These are phyloP conservation scores for Tetrahymena borealis DNA, from an alignment of 73 alveolate species.

Conservation along the genomic window DNA sequence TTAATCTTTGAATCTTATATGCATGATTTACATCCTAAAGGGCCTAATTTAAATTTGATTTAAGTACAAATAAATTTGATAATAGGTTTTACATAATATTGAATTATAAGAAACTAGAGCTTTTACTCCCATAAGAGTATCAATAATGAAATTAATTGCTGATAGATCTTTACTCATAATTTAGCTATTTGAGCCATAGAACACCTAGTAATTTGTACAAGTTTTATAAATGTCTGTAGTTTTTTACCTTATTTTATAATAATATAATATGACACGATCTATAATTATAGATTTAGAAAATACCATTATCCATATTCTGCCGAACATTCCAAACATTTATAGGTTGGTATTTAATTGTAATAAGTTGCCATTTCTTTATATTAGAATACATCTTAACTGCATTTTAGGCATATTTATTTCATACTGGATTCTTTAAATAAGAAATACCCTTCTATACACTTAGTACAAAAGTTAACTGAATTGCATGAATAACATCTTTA, in stretches of 20 bases:
- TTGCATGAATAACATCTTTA: not conserved
- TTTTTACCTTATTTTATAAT: not conserved
- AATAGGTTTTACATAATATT: not conserved
- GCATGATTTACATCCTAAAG: not conserved
- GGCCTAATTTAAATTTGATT: not conserved
- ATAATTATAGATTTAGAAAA: not conserved
- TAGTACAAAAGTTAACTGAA: not conserved
- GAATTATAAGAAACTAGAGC: not conserved
- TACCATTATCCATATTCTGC: not conserved
- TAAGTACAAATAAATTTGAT: not conserved
- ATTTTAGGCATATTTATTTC: not conserved
- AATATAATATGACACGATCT: not conserved
- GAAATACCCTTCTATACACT: not conserved
- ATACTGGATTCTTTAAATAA: not conserved
- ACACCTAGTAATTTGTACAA: too few species aligned
- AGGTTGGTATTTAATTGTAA: not conserved
- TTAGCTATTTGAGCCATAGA: too few species aligned
- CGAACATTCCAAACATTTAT: not conserved
- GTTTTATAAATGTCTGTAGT: too few species aligned
- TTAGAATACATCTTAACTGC: not conserved
- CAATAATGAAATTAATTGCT: too few species aligned
- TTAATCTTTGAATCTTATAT: not conserved
- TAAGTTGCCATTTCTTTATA: not conserved
- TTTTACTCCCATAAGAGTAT: too few species aligned
- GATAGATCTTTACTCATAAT: too few species aligned